A percentile compares a stretch with the other conserved stretches of the same genome.
These are phyloP conservation scores for Venturia carpophila DNA, from an alignment of 2,329 filamentous ascomycete species.

Conservation along the genomic window DNA sequence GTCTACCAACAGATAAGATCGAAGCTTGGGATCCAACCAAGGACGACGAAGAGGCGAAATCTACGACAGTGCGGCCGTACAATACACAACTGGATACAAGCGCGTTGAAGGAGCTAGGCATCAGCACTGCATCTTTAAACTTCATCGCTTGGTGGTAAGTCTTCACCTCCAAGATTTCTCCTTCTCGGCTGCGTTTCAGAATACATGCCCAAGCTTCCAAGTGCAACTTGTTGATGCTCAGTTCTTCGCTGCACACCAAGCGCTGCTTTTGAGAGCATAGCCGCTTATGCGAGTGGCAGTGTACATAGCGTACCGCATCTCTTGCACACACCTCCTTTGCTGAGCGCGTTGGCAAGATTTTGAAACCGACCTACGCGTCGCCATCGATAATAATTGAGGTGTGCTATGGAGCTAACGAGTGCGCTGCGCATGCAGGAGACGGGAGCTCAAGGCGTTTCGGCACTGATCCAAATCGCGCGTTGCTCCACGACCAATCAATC, in stretches of 20 bases:
- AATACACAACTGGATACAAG: slow-evolving; percentile 81
- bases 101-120: slow-evolving; percentile 62
- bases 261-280: background rate
- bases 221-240: background rate
- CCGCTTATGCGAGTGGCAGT: slow-evolving; percentile 5
- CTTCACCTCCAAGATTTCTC: background rate
- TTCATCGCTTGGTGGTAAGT: slow-evolving; percentile 72
- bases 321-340: background rate
- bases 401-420: background rate
- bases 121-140: slow-evolving; percentile 65
- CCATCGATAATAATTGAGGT: background rate
- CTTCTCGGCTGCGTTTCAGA: background rate
- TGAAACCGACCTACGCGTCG: slow-evolving; percentile 17
- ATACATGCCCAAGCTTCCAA: background rate
- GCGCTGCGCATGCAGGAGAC: slow-evolving; percentile 24
- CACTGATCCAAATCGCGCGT: slow-evolving; percentile 18
- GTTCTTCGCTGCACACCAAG: background rate
- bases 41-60: slow-evolving; percentile 61
- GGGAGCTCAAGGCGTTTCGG: slow-evolving; percentile 26
- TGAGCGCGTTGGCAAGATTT: slow-evolving; percentile 12
- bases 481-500: background rate
- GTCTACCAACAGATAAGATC: slow-evolving; percentile 60
- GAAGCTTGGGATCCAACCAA: slow-evolving; percentile 49
- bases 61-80: slow-evolving; percentile 67
- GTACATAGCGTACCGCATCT: background rate